A percentile compares a stretch with the other conserved stretches of the same genome.
These are phyloP conservation scores for Dioszegia aurantiaca DNA, from an alignment of 768 basidiomycete species.

Conservation along the genomic window DNA sequence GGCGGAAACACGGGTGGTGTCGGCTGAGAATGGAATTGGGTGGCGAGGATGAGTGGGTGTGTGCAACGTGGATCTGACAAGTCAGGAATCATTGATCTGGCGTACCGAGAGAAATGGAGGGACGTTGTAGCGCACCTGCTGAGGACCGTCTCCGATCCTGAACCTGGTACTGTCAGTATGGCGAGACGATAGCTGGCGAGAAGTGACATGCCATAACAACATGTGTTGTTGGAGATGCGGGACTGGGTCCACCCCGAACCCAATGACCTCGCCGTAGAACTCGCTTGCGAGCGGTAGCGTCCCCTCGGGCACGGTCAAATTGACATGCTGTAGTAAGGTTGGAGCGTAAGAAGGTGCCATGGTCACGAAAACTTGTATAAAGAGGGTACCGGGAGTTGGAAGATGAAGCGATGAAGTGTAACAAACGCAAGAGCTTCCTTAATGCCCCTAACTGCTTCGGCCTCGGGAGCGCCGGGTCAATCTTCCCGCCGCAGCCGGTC, in stretches of 20 bases:
- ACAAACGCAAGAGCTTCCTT: too few relatives aligned
- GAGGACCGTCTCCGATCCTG: slow-evolving; percentile 40
- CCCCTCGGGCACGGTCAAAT: slow-evolving; percentile 42
- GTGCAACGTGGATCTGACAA: slow-evolving; percentile 37
- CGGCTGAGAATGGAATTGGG: slow-evolving; percentile 19
- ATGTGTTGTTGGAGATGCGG: slow-evolving; percentile 36
- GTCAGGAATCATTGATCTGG: not conserved
- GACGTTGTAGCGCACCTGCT: slow-evolving; percentile 30
- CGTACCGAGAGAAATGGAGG: not conserved
- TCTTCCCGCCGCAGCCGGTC: too few relatives aligned
- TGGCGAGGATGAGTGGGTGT: slow-evolving; percentile 17
- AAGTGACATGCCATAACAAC: slow-evolving; percentile 36
- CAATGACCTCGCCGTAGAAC: slow-evolving; percentile 46
- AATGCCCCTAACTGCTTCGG: too few relatives aligned
- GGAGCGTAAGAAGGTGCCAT: slow-evolving; percentile 26
- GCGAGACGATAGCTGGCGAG: not conserved
- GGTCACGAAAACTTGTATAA: too few relatives aligned
- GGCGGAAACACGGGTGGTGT: slow-evolving; percentile 44
- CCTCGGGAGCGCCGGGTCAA: too few relatives aligned
- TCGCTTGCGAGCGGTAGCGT: slow-evolving; percentile 42
- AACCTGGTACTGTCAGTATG: slow-evolving; percentile 24
- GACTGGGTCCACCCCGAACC: slow-evolving; percentile 42
- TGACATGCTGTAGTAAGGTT: slow-evolving; percentile 42
- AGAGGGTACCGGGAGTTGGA: not conserved
- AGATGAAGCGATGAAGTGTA: not conserved